phyloP scores from a whole-genome alignment of 1,139 yeast genomes.

The Schwanniomyces etchellsii region DNA sequence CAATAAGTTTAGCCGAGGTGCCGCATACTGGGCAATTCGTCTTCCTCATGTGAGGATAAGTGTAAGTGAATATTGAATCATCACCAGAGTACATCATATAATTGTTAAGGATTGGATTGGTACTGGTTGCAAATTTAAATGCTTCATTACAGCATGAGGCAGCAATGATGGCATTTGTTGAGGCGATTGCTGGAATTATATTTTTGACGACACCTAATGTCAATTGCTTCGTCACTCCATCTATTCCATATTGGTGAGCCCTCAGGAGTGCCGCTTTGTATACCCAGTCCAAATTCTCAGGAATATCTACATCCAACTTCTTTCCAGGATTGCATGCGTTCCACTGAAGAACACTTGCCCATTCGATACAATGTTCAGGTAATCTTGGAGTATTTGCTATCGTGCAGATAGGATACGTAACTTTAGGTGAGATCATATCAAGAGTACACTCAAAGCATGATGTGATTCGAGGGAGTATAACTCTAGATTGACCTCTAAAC shows the following conservation, averaged over 20 bases:
- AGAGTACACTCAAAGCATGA: conserved; percentile 93
- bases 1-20: conserved; percentile 26
- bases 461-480: conserved; percentile 76
- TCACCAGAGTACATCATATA: conserved; percentile 87
- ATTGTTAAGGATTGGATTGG: conserved; percentile 66
- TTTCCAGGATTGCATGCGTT: conserved; percentile 41
- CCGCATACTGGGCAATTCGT: conserved; percentile 77
- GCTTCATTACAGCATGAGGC: conserved; percentile 90
- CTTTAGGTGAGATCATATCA: conserved; percentile 64
- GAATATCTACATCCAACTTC: conserved; percentile 63
- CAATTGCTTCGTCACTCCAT: conserved; percentile 64
- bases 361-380: conserved; percentile 93
- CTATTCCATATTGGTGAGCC: conserved; percentile 61
- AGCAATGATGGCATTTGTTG: conserved; percentile 90
- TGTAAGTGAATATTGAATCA: conserved; percentile 68
- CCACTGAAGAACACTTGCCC: conserved; percentile 83
- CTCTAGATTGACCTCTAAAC: conserved; percentile 85
- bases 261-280: conserved; percentile 50
- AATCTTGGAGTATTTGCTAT: conserved; percentile 90
- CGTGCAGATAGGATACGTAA: conserved; percentile 86
- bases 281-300: conserved; percentile 65
- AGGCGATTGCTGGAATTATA: conserved; percentile 90
- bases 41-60: conserved; percentile 57
- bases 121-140: conserved; percentile 66
- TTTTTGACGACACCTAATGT: conserved; percentile 88